Percentiles rank a stretch among this genome's conserved stretches.
Evolutionary conservation across 78 protist genomes (phyloP).

Genomic region (Creolimax fragrantissima): DNA sequence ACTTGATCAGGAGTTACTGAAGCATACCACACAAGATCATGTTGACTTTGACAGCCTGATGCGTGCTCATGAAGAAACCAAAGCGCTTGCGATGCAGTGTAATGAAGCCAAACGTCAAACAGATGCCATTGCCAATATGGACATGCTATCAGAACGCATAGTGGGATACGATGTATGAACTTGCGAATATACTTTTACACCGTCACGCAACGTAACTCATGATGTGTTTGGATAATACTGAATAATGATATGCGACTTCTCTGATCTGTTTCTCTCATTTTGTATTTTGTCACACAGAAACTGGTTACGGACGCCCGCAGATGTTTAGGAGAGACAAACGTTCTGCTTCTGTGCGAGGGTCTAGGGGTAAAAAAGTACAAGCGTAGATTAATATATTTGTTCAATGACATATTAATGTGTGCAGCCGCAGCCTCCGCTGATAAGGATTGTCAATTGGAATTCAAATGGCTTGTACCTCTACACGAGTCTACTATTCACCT

Average conservation of each 20-base stretch:
- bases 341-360: not conserved
- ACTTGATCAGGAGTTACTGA: not conserved
- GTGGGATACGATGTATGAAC: not conserved
- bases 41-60: not conserved
- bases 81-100: not conserved
- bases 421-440: not conserved
- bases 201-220: too few relatives aligned
- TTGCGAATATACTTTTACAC: too few relatives aligned
- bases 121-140: not conserved
- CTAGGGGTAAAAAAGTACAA: not conserved
- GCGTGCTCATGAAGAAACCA: not conserved
- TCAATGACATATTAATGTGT: not conserved
- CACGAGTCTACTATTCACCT: not conserved
- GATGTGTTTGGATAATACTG: too few relatives aligned
- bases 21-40: not conserved
- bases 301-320: not conserved
- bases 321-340: not conserved
- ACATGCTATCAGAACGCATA: not conserved
- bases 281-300: not conserved
- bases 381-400: not conserved
- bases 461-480: not conserved
- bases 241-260: too few relatives aligned
- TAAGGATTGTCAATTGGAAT: not conserved
- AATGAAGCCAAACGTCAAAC: not conserved
- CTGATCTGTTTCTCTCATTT: too few relatives aligned